A percentile compares a stretch with the other conserved stretches of the same genome.
phyloP scores from a whole-genome alignment of 1,284 basidiomycete species.

The Testicularia cyperi region DNA sequence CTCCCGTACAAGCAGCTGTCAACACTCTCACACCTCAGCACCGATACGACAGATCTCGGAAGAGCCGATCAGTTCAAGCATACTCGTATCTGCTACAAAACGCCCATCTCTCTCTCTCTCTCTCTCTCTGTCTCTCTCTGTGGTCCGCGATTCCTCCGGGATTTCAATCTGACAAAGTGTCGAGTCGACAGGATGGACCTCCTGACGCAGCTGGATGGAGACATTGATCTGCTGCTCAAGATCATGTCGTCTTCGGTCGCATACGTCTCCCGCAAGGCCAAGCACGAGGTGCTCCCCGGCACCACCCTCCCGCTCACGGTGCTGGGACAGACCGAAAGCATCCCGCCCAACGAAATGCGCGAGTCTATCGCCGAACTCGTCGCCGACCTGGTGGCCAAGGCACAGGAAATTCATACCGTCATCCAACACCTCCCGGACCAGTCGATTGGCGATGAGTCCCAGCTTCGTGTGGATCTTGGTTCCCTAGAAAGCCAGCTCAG shows the following conservation, averaged over 20 bases:
- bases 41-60: too few species aligned
- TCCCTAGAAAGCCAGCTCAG: conserved; percentile 8
- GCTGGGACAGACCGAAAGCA: conserved; percentile 39
- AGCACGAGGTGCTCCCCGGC: conserved; percentile 19
- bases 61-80: too few species aligned
- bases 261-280: conserved; percentile 44
- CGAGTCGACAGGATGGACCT: conserved; percentile 41
- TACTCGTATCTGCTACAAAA: too few species aligned
- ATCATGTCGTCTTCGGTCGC: conserved; percentile 50
- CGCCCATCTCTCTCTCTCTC: too few species aligned
- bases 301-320: conserved; percentile 37
- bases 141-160: too few species aligned
- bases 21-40: too few species aligned
- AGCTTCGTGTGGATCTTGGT: conserved; percentile 7
- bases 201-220: conserved; percentile 39
- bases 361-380: conserved; percentile 36
- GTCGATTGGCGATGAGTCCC: conserved; percentile 4
- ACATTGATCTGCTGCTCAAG: conserved; percentile 41
- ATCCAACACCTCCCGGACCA: conserved; percentile 24
- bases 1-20: too few species aligned
- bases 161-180: too few species aligned
- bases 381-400: conserved; percentile 33
- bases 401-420: conserved; percentile 22
- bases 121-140: too few species aligned
- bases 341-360: conserved; percentile 17